Conservation (phyloP, 805 yeast species). For the Ogataea thermomethanolica region DNA sequence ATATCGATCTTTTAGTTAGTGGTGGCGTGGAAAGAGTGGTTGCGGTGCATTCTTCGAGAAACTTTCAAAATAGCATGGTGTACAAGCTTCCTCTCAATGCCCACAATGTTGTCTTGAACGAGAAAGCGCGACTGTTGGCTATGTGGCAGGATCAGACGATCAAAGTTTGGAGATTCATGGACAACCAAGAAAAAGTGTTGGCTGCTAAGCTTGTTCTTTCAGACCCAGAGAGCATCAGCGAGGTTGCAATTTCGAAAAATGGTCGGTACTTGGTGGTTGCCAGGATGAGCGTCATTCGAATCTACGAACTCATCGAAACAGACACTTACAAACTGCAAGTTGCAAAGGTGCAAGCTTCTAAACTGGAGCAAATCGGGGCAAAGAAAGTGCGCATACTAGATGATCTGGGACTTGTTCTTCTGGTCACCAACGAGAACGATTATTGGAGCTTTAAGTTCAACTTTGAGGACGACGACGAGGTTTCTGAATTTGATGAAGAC, state of each 20-base stretch:
- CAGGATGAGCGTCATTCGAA: constrained; percentile 60
- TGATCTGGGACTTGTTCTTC: constrained; percentile 40
- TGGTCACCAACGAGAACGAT: constrained; percentile 62
- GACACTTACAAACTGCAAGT: constrained; percentile 39
- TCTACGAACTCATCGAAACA: constrained; percentile 56
- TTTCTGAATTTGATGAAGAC: constrained; percentile 40
- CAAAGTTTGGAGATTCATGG: constrained; percentile 67
- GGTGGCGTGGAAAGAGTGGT: constrained; percentile 81
- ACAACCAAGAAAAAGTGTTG: constrained; percentile 45
- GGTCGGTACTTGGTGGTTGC: constrained; percentile 70
- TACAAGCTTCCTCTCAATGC: constrained; percentile 58
- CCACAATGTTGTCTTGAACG: constrained; percentile 37
- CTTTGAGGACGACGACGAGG: constrained; percentile 37
- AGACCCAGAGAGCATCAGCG: constrained; percentile 77
- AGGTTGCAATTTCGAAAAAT: constrained; percentile 61
- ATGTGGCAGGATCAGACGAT: constrained; percentile 82
- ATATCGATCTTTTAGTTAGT: constrained; percentile 64
- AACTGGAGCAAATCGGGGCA: constrained; percentile 49
- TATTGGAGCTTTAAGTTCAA: constrained; percentile 33
- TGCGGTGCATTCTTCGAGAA: constrained; percentile 59
- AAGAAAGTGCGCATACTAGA: constrained; percentile 46
- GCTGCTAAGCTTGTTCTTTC: constrained; percentile 62
- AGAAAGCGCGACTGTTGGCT: constrained; percentile 48
- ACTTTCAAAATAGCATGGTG: constrained; percentile 70
- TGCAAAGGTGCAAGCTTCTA: constrained; percentile 46